phyloP scores from a whole-genome alignment of 768 basidiomycete species.

The Tylopilus vinaceipallidus region DNA sequence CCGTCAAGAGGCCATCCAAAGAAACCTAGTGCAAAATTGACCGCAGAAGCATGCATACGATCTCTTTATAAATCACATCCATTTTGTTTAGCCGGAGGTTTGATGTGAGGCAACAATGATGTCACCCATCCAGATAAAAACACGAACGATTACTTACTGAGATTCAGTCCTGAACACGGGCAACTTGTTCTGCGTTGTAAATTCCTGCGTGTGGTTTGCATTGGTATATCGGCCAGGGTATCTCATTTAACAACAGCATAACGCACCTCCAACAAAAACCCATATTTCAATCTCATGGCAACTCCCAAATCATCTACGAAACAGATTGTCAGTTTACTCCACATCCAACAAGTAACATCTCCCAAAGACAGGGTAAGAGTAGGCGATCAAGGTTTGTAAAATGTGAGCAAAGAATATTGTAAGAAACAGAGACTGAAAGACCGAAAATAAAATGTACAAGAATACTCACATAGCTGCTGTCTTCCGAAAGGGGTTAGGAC shows the following conservation, averaged over 20 bases:
- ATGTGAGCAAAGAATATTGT: background rate
- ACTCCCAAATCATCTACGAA: slow-evolving; percentile 60
- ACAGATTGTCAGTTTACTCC: background rate
- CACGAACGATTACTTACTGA: slow-evolving; percentile 42
- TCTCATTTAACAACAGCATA: background rate
- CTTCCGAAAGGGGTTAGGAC: slow-evolving; percentile 90
- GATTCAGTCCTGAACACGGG: slow-evolving; percentile 82
- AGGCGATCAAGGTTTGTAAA: background rate
- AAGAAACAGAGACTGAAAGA: background rate
- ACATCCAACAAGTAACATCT: background rate
- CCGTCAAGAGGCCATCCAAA: slow-evolving; percentile 71
- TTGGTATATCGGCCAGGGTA: slow-evolving; percentile 1
- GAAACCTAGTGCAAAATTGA: slow-evolving; percentile 73
- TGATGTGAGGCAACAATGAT: background rate
- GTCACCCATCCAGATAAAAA: background rate
- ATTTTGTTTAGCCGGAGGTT: background rate
- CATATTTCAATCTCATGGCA: slow-evolving; percentile 75
- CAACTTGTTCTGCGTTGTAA: slow-evolving; percentile 54
- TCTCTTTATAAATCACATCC: slow-evolving; percentile 42
- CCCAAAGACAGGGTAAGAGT: too few relatives aligned
- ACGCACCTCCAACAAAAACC: slow-evolving; percentile 62
- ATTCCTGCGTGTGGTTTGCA: slow-evolving; percentile 42
- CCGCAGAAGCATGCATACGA: slow-evolving; percentile 65
- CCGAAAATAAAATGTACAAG: background rate
- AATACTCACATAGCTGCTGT: slow-evolving; percentile 70